Base-by-base conservation (phyloP, 768 basidiomycete species). In the Thelephora aurantiotincta region DNA sequence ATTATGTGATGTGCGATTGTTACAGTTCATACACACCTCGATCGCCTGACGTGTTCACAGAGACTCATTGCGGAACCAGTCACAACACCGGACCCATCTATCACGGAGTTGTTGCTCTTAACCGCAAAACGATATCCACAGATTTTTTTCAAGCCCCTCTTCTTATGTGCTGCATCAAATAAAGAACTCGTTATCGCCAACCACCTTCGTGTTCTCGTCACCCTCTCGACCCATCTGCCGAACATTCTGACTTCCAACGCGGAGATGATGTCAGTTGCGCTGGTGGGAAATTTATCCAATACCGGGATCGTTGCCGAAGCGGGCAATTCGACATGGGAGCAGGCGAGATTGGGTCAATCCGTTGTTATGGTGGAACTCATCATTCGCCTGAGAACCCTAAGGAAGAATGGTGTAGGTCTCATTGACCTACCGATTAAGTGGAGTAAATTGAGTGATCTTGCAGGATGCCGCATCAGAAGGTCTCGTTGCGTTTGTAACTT, bases 261-360 rank as follows among this genome's bases (percentile, higher is more conserved):
- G 5, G 84, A 86, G 54, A 87, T 88, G 83, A 65, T 85, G 54
- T 68, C 78, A 3, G 70, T 86, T 2, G 83, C 79, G 9, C 57
- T 86, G 36, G 72, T 81, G 69, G 75, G 72, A 48, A 30, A 30
- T 9, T 30, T 30, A 30, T 30, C 26, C 26, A 30, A 30, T 30
- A 74, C 76, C 51, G 60, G 66, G 7, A 51, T 50, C 35, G 45
- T 44, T 33, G 58, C 55, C 6, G 61, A 44, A 16, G 20, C 58
- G 11, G 46, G 44, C n/a, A 49, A 51, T 11, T 46, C 52, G 13
- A 35, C 56, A 19, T 76, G 73, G 73, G 72, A 67, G 3, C 67
- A 64, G 46, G 70, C 73, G 19, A 70, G 77, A 18, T 58, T 78
- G 13, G 85, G 85, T 1, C 82, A 86, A 58, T 67, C 71, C 19